These are phyloP conservation scores for Fusarium praegraminearum DNA, from an alignment of 2,329 filamentous ascomycete species.

Conservation along the genomic window DNA sequence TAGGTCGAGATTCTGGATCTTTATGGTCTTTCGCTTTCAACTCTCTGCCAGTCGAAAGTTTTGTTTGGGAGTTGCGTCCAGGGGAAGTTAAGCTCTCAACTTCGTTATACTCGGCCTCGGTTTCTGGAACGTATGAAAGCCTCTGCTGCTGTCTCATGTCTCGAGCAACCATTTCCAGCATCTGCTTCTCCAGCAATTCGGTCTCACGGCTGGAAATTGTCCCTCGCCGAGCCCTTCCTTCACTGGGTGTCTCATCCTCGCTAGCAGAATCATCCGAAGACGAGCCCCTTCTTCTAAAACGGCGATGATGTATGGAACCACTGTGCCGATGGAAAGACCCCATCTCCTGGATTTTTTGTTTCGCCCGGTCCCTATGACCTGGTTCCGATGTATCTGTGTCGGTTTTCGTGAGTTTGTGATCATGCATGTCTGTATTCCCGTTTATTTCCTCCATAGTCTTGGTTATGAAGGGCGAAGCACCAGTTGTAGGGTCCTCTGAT, in stretches of 20 bases:
- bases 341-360: constrained; percentile 69
- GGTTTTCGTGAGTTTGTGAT: constrained; percentile 40
- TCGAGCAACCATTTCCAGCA: constrained; percentile 69
- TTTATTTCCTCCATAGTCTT: constrained; percentile 45
- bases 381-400: constrained; percentile 62
- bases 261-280: constrained; percentile 70
- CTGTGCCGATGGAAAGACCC: constrained; percentile 66
- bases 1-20: constrained; percentile 54
- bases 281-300: constrained; percentile 64
- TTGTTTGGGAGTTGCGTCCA: constrained; percentile 47
- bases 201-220: constrained; percentile 63
- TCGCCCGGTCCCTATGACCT: constrained; percentile 69
- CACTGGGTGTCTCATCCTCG: constrained; percentile 59
- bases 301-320: constrained; percentile 62
- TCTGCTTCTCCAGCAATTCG: constrained; percentile 70
- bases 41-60: constrained; percentile 51
- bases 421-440: constrained; percentile 35
- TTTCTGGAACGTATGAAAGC: constrained; percentile 49
- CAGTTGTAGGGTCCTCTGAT: constrained; percentile 44
- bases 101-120: constrained; percentile 53
- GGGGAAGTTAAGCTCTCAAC: constrained; percentile 51
- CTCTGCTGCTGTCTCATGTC: constrained; percentile 60
- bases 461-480: constrained; percentile 45
- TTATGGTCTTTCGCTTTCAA: constrained; percentile 56
- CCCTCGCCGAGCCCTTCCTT: constrained; percentile 54